Conservation (phyloP, 352 stramenopile genomes). For the Phytophthora constricta region DNA sequence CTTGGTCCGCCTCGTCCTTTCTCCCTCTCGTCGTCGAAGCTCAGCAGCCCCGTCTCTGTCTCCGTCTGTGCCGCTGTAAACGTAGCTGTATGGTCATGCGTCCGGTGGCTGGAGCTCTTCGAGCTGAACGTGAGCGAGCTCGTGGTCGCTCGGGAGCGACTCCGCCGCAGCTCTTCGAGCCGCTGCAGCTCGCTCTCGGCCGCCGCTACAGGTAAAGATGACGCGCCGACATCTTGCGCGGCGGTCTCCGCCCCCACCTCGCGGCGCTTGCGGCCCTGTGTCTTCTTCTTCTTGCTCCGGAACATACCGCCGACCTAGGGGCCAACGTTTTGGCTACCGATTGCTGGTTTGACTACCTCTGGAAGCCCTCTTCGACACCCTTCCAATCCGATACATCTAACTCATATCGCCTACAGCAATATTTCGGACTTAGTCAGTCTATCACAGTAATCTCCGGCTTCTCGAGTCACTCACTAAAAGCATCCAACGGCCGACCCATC, state of each 20-base stretch:
- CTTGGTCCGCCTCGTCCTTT: slow-evolving; percentile 49
- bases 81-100: not conserved
- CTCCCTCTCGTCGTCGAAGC: slow-evolving; percentile 55
- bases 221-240: not conserved
- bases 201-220: not conserved
- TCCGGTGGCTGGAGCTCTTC: slow-evolving; percentile 18
- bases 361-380: no score
- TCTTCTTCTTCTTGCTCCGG: slow-evolving; percentile 54
- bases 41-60: slow-evolving; percentile 40
- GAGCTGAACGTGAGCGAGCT: slow-evolving; percentile 52
- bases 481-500: slow-evolving; percentile 6
- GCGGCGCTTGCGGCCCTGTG: slow-evolving; percentile 40
- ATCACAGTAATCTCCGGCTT: no score
- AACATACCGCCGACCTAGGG: no score
- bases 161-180: slow-evolving; percentile 42
- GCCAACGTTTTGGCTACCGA: no score
- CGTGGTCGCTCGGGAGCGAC: slow-evolving; percentile 40
- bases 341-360: no score
- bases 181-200: slow-evolving; percentile 32
- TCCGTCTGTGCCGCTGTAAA: not conserved
- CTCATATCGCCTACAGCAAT: no score
- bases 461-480: not conserved
- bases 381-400: not conserved
- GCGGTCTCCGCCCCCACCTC: slow-evolving; percentile 25
- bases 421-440: no score